Conservation (phyloP, 331 rosid species). For the Acacia pycnantha region DNA sequence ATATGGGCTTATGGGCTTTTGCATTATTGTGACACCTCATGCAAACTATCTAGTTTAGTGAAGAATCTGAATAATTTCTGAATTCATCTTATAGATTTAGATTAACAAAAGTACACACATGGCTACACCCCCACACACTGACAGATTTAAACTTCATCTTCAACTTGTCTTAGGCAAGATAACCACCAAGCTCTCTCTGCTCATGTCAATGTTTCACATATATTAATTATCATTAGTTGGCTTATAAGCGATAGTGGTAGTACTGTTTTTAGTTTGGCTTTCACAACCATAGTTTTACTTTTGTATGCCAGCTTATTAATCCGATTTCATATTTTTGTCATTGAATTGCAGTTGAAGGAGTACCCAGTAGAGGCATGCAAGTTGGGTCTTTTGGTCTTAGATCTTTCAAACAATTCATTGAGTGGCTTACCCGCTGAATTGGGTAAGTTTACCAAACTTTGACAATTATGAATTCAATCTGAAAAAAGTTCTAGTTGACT, state of each 20-base stretch:
- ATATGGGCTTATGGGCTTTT: not conserved
- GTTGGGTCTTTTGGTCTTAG: constrained; percentile 65
- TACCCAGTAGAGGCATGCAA: constrained; percentile 95
- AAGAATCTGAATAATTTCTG: not conserved
- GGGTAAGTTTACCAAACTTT: constrained; percentile 60
- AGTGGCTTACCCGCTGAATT: constrained; percentile 86
- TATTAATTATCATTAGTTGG: not conserved
- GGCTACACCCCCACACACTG: not conserved
- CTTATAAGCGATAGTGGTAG: not conserved
- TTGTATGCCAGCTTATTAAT: constrained; percentile 4
- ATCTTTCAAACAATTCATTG: constrained; percentile 93
- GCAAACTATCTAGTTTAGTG: not conserved
- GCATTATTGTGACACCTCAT: not conserved
- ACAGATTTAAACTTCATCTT: not conserved
- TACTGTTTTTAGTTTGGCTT: constrained; percentile 4
- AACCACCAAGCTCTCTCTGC: not conserved
- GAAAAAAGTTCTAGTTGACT: not conserved
- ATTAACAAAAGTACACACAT: not conserved
- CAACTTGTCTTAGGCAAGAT: not conserved
- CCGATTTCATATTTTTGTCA: constrained; percentile 25
- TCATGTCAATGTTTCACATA: not conserved
- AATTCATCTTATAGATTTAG: not conserved
- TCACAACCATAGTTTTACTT: constrained; percentile 1
- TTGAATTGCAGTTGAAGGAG: constrained; percentile 73
- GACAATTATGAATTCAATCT: constrained; percentile 13